phyloP scores from a whole-genome alignment of 768 basidiomycete genomes.

The Hydnum rufescens region DNA sequence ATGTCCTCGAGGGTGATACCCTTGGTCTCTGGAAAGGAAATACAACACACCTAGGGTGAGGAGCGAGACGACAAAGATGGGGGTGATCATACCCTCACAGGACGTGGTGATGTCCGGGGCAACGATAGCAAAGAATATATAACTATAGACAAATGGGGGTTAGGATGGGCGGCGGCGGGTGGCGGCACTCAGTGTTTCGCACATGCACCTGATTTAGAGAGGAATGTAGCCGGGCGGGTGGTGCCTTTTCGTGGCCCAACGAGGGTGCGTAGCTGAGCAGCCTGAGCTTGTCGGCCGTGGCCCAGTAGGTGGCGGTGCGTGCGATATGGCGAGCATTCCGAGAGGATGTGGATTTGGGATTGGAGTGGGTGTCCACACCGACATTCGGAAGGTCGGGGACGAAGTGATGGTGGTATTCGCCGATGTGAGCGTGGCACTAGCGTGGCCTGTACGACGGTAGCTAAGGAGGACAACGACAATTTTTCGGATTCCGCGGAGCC shows the following conservation, averaged over 20 bases:
- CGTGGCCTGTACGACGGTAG: no score
- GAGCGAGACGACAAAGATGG: background rate
- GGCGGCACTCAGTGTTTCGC: constrained; percentile 38
- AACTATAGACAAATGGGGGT: constrained; percentile 35
- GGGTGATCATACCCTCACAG: background rate
- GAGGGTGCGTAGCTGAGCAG: no score
- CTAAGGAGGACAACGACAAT: no score
- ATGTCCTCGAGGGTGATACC: background rate
- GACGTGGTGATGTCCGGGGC: background rate
- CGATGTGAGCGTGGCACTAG: no score
- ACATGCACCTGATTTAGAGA: constrained; percentile 11
- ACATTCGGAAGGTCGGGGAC: background rate
- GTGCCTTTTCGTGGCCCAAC: no score
- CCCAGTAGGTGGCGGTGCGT: no score
- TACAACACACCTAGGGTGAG: background rate
- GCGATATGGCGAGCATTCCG: no score
- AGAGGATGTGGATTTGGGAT: constrained; percentile 12
- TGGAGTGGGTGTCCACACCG: background rate
- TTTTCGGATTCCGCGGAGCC: no score
- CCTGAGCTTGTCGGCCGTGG: constrained; percentile 18
- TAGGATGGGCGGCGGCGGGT: constrained; percentile 51
- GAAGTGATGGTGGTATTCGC: no score
- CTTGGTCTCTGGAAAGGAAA: background rate
- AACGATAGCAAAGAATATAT: background rate
- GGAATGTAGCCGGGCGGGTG: constrained; percentile 15